phyloP scores from a whole-genome alignment of 2,329 filamentous ascomycete genomes.

The Tolypocladium ovalisporum region DNA sequence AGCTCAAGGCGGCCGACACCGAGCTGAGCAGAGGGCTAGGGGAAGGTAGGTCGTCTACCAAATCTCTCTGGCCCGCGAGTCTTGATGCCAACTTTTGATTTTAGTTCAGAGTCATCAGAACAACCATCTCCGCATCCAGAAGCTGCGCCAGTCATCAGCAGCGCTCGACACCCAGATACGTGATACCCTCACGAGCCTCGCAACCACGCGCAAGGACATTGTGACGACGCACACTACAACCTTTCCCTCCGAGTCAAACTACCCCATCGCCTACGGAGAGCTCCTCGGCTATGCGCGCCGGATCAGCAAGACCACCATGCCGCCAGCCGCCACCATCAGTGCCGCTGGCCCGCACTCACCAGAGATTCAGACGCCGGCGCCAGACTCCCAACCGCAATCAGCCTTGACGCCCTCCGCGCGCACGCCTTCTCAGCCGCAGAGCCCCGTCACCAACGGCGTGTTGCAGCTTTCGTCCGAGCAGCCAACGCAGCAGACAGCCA shows the following conservation, averaged over 20 bases:
- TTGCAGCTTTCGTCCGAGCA: slow-evolving; percentile 16
- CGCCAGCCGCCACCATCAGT: slow-evolving; percentile 44
- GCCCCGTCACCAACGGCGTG: slow-evolving; percentile 22
- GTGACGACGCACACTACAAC: slow-evolving; percentile 48
- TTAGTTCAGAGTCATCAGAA: slow-evolving; percentile 64
- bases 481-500: slow-evolving; percentile 20
- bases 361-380: slow-evolving; percentile 18
- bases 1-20: slow-evolving; percentile 60
- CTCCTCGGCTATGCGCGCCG: slow-evolving; percentile 68
- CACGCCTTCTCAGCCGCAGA: slow-evolving; percentile 22
- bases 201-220: slow-evolving; percentile 63
- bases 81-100: neutral
- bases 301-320: slow-evolving; percentile 71
- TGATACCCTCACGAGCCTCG: slow-evolving; percentile 57
- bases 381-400: slow-evolving; percentile 17
- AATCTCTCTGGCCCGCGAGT: neutral
- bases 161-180: slow-evolving; percentile 63
- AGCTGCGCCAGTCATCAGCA: slow-evolving; percentile 55
- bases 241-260: slow-evolving; percentile 38
- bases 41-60: slow-evolving; percentile 35
- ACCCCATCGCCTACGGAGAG: slow-evolving; percentile 57
- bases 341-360: slow-evolving; percentile 13
- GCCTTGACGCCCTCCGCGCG: slow-evolving; percentile 20
- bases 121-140: slow-evolving; percentile 58
- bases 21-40: slow-evolving; percentile 56